A percentile compares a stretch with the other conserved stretches of the same genome.
Evolutionary conservation across 106 monocot species (phyloP).

Genomic region (Chionographis japonica): DNA sequence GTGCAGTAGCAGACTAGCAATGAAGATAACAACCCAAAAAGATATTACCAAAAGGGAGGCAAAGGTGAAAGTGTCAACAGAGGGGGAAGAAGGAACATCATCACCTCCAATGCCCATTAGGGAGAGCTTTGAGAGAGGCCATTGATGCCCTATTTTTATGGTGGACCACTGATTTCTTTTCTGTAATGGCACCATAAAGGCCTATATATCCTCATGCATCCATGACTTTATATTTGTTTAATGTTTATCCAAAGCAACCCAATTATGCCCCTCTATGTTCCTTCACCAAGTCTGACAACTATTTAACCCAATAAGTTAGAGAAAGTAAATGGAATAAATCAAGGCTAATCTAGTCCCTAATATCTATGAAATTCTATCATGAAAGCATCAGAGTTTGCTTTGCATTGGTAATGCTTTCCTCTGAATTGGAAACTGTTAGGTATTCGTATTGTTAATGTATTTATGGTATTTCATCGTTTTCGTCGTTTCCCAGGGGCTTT

Average conservation of each 20-base stretch:
- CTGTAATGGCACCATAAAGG: conserved; percentile 1
- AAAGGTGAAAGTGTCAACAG: conserved; percentile 1
- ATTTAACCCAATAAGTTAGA: too few relatives aligned
- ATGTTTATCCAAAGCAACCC: background rate
- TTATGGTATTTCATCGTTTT: too few relatives aligned
- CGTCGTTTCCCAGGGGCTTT: too few relatives aligned
- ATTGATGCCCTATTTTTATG: conserved; percentile 19
- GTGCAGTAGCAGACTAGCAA: background rate
- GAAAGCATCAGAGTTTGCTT: background rate
- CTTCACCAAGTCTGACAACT: background rate
- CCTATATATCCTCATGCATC: conserved; percentile 1
- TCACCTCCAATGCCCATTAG: conserved; percentile 23
- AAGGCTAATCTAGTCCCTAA: too few relatives aligned
- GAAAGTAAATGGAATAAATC: too few relatives aligned
- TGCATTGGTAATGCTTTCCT: background rate
- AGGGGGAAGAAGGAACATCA: conserved; percentile 25
- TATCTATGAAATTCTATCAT: background rate
- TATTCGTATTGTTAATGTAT: too few relatives aligned
- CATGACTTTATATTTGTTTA: conserved; percentile 1
- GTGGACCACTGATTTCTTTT: conserved; percentile 7
- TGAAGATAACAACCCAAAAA: conserved; percentile 5
- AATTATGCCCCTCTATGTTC: background rate
- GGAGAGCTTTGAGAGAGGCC: conserved; percentile 1
- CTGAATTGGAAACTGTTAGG: too few relatives aligned
- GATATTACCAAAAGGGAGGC: background rate